Base-by-base conservation (phyloP, 768 basidiomycete genomes). In the Mycena maculata region DNA sequence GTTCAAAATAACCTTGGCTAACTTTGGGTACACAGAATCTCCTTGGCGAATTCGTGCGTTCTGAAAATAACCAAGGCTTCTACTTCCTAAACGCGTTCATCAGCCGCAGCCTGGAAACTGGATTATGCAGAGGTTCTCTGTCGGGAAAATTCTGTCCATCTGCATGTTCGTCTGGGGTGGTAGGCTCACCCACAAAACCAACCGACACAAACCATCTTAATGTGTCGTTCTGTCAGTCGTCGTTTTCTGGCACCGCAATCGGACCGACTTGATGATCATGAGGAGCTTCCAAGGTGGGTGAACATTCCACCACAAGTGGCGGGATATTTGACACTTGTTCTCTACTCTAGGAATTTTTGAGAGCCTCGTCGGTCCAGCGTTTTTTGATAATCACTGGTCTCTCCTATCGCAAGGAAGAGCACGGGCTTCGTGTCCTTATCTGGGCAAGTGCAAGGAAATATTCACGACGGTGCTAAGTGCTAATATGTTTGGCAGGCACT, bases 341-440 rank as follows among this genome's bases (percentile, higher is more conserved):
- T 16, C 23, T 8, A 5, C 20, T 5, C 16, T 49, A 57, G 56
- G 56, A 27, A 2, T 57, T 44, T 27, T 42, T 2, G 56, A 57
- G 42, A 57, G 56, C 41, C 22, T 44, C 20, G 11, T n/a, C 9
- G 28, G 27, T 22, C 56, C 56, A 10, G 56, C 56, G n/a, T 8
- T 28, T 57, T 30, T 57, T 57, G 30, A 2, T 57, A 5, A 44
- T 57, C 25, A 57, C 56, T 22, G 56, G 56, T 4, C 27, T 57
- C 20, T 57, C 56, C 27, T 57, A 57, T 15, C 56, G 42, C 56
- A 57, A 27, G 9, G 56, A 57, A 31, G 56, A 57, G 30, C 56
- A 57, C 42, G 42, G 28, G 12, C 41, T 57, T 31, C 56, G 56
- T 30, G 56, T 57, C 20, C 27, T 57, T 11, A 44, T 57, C 4